A percentile compares a stretch with the other conserved stretches of the same genome.
Evolutionary conservation across 2,329 filamentous ascomycete species (phyloP).

Genomic region (Biscogniauxia marginata): DNA sequence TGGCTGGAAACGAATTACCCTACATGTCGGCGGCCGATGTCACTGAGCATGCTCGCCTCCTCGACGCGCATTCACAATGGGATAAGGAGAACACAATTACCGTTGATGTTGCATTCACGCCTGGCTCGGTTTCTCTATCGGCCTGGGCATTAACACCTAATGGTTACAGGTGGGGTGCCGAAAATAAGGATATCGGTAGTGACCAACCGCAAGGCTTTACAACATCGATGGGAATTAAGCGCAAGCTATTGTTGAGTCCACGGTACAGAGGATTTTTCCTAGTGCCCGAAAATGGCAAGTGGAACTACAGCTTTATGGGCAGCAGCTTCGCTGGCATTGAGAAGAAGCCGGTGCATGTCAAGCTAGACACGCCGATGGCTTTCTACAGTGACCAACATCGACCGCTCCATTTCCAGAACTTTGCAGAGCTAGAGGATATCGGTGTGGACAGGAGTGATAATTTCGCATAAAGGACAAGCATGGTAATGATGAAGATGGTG

Average conservation of each 20-base stretch:
- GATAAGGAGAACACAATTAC: conserved; percentile 88
- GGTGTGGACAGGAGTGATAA: conserved; percentile 93
- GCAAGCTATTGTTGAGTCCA: conserved; percentile 88
- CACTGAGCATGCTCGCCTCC: conserved; percentile 87
- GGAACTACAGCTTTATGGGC: conserved; percentile 99
- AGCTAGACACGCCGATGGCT: conserved; percentile 83
- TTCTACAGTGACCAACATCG: conserved; percentile 94
- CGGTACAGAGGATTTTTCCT: conserved; percentile 96
- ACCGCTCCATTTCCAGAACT: conserved; percentile 94
- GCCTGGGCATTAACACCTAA: conserved; percentile 90
- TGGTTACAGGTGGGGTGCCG: conserved; percentile 94
- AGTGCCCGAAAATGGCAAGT: conserved; percentile 82
- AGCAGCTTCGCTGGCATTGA: conserved; percentile 82
- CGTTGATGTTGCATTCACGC: conserved; percentile 94
- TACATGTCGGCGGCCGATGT: conserved; percentile 97
- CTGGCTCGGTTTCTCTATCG: conserved; percentile 89
- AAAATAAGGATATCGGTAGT: conserved; percentile 89
- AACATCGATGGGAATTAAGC: conserved; percentile 90
- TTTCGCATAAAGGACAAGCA: conserved; percentile 65
- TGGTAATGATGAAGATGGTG: conserved; percentile 2
- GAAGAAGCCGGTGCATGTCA: conserved; percentile 88
- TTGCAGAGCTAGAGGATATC: conserved; percentile 94
- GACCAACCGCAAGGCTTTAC: conserved; percentile 94
- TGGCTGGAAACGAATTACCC: conserved; percentile 88
- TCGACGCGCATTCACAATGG: conserved; percentile 78